These are phyloP conservation scores for Pterulicium gracile DNA, from an alignment of 1,284 basidiomycete genomes.

Conservation along the genomic window DNA sequence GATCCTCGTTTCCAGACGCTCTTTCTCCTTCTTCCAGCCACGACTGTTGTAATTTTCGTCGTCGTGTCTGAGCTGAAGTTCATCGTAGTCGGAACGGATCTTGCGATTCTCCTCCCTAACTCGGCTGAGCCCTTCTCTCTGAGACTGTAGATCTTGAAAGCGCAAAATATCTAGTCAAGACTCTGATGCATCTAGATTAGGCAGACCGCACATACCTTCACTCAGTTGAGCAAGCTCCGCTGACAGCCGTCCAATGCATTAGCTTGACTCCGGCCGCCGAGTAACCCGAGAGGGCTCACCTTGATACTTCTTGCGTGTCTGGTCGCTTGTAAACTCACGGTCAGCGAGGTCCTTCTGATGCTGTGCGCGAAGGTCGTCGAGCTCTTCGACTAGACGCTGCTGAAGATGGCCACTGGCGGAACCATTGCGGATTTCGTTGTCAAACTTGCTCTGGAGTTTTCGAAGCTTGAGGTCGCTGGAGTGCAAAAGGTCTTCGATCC, in stretches of 20 bases:
- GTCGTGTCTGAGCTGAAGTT: slow-evolving; percentile 65
- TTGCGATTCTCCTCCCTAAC: slow-evolving; percentile 74
- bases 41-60: slow-evolving; percentile 70
- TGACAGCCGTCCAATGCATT: slow-evolving; percentile 18
- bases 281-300: slow-evolving; percentile 25
- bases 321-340: slow-evolving; percentile 66
- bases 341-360: slow-evolving; percentile 69
- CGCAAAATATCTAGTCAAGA: too few species aligned
- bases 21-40: slow-evolving; percentile 81
- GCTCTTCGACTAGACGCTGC: slow-evolving; percentile 56
- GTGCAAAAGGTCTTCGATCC: slow-evolving; percentile 38
- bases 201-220: too few species aligned
- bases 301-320: slow-evolving; percentile 78
- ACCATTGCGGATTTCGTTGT: slow-evolving; percentile 59
- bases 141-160: slow-evolving; percentile 55
- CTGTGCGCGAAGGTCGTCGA: slow-evolving; percentile 68
- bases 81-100: slow-evolving; percentile 66
- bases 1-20: slow-evolving; percentile 76
- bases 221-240: slow-evolving; percentile 68
- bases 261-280: slow-evolving; percentile 1
- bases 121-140: slow-evolving; percentile 63
- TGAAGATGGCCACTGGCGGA: slow-evolving; percentile 54
- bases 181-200: too few species aligned
- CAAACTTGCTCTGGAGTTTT: slow-evolving; percentile 54
- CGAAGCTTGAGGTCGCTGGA: slow-evolving; percentile 43